Conservation (phyloP, 2,329 filamentous ascomycete species). For the Pseudopithomyces maydicus region DNA sequence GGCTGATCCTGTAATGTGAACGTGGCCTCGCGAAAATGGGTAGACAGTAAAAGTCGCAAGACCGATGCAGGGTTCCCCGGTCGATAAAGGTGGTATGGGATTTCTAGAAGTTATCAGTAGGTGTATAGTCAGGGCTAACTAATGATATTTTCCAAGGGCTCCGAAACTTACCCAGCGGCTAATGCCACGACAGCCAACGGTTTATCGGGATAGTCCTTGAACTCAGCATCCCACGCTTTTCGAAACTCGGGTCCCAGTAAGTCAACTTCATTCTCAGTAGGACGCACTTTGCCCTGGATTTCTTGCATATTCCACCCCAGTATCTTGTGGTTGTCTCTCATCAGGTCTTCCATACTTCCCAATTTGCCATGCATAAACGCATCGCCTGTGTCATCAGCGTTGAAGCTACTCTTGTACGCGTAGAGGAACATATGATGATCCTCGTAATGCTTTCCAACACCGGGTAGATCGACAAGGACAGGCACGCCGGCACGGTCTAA, state of each 20-base stretch:
- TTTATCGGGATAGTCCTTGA: neutral
- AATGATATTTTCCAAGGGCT: neutral
- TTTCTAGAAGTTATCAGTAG: neutral
- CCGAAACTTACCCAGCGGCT: neutral
- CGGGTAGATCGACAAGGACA: neutral
- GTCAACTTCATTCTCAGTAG: neutral
- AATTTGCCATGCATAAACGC: neutral
- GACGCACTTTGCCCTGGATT: neutral
- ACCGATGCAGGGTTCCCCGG: neutral
- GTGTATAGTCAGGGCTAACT: neutral
- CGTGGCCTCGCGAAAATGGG: neutral
- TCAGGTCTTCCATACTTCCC: neutral
- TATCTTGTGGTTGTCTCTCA: neutral
- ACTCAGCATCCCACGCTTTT: neutral
- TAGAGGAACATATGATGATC: neutral
- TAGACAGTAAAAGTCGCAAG: neutral
- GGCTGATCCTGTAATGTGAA: slow-evolving; percentile 61
- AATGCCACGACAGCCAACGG: neutral
- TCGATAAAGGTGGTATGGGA: neutral
- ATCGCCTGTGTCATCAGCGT: neutral
- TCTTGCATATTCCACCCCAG: neutral
- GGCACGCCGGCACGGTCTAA: neutral
- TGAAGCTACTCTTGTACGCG: neutral
- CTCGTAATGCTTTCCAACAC: neutral
- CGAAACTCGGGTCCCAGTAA: neutral